These are phyloP conservation scores for Tylopilus subfusipes DNA, from an alignment of 768 basidiomycete species.

Conservation along the genomic window DNA sequence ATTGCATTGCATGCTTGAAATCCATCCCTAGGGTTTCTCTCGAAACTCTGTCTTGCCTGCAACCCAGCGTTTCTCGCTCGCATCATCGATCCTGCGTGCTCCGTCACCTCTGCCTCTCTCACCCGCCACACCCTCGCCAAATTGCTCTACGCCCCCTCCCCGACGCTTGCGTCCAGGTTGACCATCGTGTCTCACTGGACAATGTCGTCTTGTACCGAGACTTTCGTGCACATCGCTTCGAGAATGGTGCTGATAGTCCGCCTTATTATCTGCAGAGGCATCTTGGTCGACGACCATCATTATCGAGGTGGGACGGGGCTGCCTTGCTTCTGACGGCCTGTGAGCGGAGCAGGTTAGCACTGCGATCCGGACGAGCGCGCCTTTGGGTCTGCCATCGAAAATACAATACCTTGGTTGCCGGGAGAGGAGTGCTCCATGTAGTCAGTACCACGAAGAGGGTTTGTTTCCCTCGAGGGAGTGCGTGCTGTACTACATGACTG, in stretches of 20 bases:
- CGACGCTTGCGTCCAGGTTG: constrained; percentile 28
- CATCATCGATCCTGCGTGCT: background rate
- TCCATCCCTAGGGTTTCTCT: background rate
- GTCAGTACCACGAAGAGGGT: constrained; percentile 12
- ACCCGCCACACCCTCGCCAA: constrained; percentile 1
- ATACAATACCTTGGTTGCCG: constrained; percentile 21
- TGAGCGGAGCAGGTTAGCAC: background rate
- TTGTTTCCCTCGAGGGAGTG: constrained; percentile 23
- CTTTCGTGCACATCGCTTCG: constrained; percentile 35
- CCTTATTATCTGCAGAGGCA: constrained; percentile 22
- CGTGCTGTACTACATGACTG: constrained; percentile 14
- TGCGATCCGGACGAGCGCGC: background rate
- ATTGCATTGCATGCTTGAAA: background rate
- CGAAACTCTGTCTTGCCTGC: constrained; percentile 5
- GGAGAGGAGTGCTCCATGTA: constrained; percentile 11
- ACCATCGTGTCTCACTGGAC: constrained; percentile 37
- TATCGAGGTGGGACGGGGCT: constrained; percentile 25
- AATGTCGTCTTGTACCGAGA: constrained; percentile 29
- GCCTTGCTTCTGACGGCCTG: constrained; percentile 15
- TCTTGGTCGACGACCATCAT: constrained; percentile 33
- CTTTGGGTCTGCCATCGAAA: constrained; percentile 19
- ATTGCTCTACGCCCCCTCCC: constrained; percentile 20
- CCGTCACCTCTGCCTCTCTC: background rate
- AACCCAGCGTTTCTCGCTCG: constrained; percentile 9
- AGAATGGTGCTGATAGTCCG: constrained; percentile 21